Conservation (phyloP, 2,329 filamentous ascomycete species). For the Exophiala oligosperma region DNA sequence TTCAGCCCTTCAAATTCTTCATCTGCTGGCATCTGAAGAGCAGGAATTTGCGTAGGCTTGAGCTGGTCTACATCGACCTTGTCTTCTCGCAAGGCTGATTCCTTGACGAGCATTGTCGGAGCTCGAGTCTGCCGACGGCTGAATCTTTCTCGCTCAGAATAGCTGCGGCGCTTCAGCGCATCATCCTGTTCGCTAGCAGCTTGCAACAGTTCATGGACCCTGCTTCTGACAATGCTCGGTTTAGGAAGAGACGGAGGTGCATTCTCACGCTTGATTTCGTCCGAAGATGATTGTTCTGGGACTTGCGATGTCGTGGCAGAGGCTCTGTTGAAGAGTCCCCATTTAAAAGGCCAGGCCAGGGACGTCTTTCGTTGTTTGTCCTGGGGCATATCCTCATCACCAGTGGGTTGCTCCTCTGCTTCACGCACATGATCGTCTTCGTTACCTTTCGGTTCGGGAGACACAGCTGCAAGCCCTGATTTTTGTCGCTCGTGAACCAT, state of each 20-base stretch:
- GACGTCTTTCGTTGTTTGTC: conserved; percentile 13
- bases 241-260: conserved; percentile 4
- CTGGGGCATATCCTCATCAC: neutral
- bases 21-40: conserved; percentile 5
- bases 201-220: conserved; percentile 22
- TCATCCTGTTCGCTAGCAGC: conserved; percentile 22
- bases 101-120: conserved; percentile 7
- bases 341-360: conserved; percentile 21
- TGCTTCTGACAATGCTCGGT: conserved; percentile 23
- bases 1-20: conserved; percentile 11
- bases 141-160: conserved; percentile 14
- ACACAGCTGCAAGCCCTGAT: neutral
- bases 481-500: conserved; percentile 18
- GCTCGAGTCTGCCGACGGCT: conserved; percentile 13
- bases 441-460: neutral
- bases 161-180: conserved; percentile 12
- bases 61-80: conserved; percentile 6
- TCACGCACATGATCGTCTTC: neutral
- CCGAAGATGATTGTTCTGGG: conserved; percentile 3
- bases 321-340: conserved; percentile 21
- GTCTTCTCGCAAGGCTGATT: conserved; percentile 7
- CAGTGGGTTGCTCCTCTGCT: neutral
- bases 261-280: conserved; percentile 9
- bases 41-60: conserved; percentile 6
- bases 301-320: conserved; percentile 13